Evolutionary conservation across 495 filamentous ascomycete genomes (phyloP).

Genomic region (Paragyromitra xinjiangensis): DNA sequence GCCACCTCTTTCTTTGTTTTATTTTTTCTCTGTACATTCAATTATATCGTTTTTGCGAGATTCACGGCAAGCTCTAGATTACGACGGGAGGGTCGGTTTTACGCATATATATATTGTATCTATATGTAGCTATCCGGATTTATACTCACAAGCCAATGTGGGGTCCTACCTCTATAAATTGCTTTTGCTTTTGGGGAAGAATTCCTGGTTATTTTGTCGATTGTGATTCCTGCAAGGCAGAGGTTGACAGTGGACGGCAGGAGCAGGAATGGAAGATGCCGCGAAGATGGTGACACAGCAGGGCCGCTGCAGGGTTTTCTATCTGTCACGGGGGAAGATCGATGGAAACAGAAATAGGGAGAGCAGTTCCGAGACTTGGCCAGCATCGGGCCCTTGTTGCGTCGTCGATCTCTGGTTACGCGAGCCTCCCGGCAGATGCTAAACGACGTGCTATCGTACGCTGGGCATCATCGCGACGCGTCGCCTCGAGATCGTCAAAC

Average conservation of each 20-base stretch:
- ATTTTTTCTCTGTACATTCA: constrained; percentile 35
- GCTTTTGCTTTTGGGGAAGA: constrained; percentile 7
- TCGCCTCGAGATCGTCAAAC: constrained; percentile 29
- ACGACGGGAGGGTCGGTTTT: constrained; percentile 34
- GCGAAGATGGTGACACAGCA: not conserved
- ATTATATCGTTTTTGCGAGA: constrained; percentile 32
- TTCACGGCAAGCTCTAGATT: constrained; percentile 30
- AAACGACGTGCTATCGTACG: constrained; percentile 4
- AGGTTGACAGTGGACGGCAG: not conserved
- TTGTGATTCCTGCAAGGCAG: constrained; percentile 7
- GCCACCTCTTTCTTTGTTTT: constrained; percentile 31
- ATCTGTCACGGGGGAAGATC: constrained; percentile 3
- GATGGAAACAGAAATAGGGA: constrained; percentile 12
- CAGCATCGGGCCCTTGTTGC: constrained; percentile 4
- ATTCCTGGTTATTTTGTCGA: constrained; percentile 5
- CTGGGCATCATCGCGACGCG: constrained; percentile 22
- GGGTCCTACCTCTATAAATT: constrained; percentile 4
- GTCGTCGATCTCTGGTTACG: constrained; percentile 31
- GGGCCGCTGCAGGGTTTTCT: constrained; percentile 9
- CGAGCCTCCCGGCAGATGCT: constrained; percentile 19
- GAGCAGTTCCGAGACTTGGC: not conserved
- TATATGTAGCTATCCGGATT: constrained; percentile 28
- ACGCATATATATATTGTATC: constrained; percentile 31
- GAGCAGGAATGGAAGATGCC: not conserved
- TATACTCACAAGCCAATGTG: constrained; percentile 16